Conservation (phyloP, 2,329 filamentous ascomycete genomes). For the Microcyclosporella mali region DNA sequence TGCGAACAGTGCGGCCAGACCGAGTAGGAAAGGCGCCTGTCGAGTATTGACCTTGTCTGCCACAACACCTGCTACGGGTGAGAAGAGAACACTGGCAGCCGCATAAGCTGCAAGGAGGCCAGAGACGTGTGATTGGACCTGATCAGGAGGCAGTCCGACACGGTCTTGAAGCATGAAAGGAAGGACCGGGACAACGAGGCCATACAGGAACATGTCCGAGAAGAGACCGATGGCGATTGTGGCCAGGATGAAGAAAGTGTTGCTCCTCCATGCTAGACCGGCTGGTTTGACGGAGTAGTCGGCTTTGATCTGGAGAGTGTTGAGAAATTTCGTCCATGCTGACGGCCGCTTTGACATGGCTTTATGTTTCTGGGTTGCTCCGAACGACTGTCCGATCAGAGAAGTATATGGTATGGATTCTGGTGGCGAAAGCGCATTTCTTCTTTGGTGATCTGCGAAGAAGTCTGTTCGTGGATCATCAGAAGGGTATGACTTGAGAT, state of each 20-base stretch:
- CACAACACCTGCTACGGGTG: slow-evolving; percentile 49
- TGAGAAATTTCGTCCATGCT: slow-evolving; percentile 19
- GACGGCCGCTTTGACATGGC: slow-evolving; percentile 2
- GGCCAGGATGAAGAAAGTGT: slow-evolving; percentile 52
- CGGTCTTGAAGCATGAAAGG: slow-evolving; percentile 53
- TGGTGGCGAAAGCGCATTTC: too few relatives aligned
- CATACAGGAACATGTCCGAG: slow-evolving; percentile 56
- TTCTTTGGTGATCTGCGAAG: too few relatives aligned
- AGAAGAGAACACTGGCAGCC: slow-evolving; percentile 47
- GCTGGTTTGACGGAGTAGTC: slow-evolving; percentile 30
- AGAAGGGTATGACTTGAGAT: too few relatives aligned
- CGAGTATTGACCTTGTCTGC: slow-evolving; percentile 50
- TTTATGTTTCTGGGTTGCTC: not conserved
- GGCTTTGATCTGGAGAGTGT: slow-evolving; percentile 31
- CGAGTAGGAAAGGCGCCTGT: slow-evolving; percentile 52
- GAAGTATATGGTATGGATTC: too few relatives aligned
- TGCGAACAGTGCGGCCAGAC: slow-evolving; percentile 47
- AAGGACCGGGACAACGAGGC: slow-evolving; percentile 52
- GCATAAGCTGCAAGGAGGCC: slow-evolving; percentile 51
- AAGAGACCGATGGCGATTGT: slow-evolving; percentile 53
- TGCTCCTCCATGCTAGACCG: slow-evolving; percentile 50
- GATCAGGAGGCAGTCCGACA: slow-evolving; percentile 41
- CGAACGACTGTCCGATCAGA: too few relatives aligned
- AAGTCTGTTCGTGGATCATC: too few relatives aligned
- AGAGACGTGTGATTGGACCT: slow-evolving; percentile 50